Evolutionary conservation across 805 yeast species (phyloP).

Genomic region (Candida corydali): DNA sequence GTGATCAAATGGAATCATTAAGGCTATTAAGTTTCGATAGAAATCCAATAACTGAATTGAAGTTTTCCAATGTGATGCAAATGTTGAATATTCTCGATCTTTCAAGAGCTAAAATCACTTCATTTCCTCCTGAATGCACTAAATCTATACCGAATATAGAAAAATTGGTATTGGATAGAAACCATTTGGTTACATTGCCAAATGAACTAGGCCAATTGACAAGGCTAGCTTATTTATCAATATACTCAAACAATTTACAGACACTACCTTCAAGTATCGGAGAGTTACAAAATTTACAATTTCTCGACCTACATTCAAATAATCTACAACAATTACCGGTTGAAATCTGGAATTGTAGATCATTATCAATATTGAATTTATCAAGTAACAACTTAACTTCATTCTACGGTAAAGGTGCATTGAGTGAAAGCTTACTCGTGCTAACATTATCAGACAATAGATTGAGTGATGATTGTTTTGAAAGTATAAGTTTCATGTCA

Average conservation of each 20-base stretch:
- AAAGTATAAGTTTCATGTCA: constrained; percentile 54
- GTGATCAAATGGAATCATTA: constrained; percentile 57
- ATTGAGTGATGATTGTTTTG: constrained; percentile 72
- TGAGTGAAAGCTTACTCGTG: constrained; percentile 49
- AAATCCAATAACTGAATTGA: constrained; percentile 76
- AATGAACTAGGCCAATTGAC: constrained; percentile 56
- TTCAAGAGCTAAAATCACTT: constrained; percentile 76
- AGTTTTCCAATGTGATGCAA: constrained; percentile 49
- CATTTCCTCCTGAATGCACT: constrained; percentile 63
- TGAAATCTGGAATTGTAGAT: constrained; percentile 60
- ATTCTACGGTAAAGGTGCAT: constrained; percentile 50
- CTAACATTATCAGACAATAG: constrained; percentile 81
- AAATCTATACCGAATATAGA: constrained; percentile 62
- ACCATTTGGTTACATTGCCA: constrained; percentile 77
- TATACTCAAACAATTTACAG: constrained; percentile 71
- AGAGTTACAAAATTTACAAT: constrained; percentile 51
- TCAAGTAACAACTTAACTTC: constrained; percentile 67
- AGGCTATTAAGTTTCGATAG: constrained; percentile 70
- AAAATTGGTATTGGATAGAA: constrained; percentile 71
- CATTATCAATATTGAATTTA: constrained; percentile 58
- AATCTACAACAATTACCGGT: constrained; percentile 67
- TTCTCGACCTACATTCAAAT: constrained; percentile 79
- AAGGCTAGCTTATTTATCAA: constrained; percentile 62
- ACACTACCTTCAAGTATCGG: constrained; percentile 66
- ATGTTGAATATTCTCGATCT: constrained; percentile 70